Base-by-base conservation (phyloP, 176 grass and related monocot species). In the Carex scoparia region DNA sequence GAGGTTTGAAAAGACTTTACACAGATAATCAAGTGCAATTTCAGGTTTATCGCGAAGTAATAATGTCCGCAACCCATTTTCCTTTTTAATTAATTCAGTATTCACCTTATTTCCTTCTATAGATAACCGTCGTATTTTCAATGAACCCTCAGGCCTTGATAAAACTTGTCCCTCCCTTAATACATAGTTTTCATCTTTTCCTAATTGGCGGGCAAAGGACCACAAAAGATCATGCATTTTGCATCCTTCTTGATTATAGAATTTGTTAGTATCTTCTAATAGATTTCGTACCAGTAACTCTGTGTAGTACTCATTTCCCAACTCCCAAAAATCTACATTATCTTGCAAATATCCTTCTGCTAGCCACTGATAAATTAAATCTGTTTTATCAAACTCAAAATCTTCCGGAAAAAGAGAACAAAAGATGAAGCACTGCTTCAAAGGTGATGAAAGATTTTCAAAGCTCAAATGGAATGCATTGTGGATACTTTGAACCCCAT, bases 361-460 rank as follows among this genome's bases (percentile, higher is more conserved):
- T 11, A 84, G 19, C 66, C 87, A 88, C 4, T 69, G 58, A 48
- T 31, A n/a, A 7, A 71, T 57, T 53, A 88, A 51, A 4, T 7
- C 3, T 1, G 0, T 18, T 38, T 10, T 7, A 0, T 19, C 0
- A 18, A 84, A 16, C 7, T 12, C 31, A 60, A 0, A 8, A 54
- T 33, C 59, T 78, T 94, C 88, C 0, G 92, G 87, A 4, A 89
- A 81, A 12, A 91, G 64, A 0, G 87, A 87, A 32, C 57, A 89
- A 38, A 68, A 62, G 0, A 91, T 0, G 80, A 94, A 84, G 33
- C 92, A 91, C 0, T 80, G 73, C 59, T 89, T 94, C 18, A 88
- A 38, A 75, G 82, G 28, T n/a, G 65, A 30, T 32, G 86, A 48
- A 10, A 87, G 19, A 7, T 87, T 79, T 7, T 81, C 38, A 14